Percentiles rank a stretch among this genome's conserved stretches.
phyloP scores from a whole-genome alignment of 2,329 filamentous ascomycete genomes.

The Arthroderma sp. region DNA sequence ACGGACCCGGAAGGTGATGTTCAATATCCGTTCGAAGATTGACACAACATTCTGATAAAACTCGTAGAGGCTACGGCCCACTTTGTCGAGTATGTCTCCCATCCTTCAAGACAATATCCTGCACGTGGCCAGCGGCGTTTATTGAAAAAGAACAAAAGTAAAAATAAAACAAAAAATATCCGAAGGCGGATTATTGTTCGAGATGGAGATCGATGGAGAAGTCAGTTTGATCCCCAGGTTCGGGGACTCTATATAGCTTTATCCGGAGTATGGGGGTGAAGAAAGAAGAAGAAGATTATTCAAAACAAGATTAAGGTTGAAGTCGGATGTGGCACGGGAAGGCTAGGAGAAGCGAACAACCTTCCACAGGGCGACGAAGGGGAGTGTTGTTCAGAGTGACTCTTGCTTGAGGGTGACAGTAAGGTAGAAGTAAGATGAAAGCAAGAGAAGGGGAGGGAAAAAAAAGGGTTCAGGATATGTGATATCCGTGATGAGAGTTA shows the following conservation, averaged over 20 bases:
- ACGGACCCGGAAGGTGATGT: conserved; percentile 14
- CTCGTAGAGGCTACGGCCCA: conserved; percentile 28
- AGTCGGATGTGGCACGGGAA: too few relatives aligned
- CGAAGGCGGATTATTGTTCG: background rate
- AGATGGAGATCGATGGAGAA: background rate
- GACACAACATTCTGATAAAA: conserved; percentile 28
- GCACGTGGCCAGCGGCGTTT: background rate
- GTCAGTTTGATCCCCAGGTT: background rate
- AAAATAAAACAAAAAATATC: background rate
- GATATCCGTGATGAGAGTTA: background rate
- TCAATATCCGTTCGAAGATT: conserved; percentile 27
- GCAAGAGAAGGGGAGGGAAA: background rate
- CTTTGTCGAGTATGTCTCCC: conserved; percentile 21
- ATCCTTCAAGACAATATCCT: conserved; percentile 1
- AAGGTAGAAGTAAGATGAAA: too few relatives aligned
- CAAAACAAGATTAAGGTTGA: too few relatives aligned
- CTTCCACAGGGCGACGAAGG: too few relatives aligned
- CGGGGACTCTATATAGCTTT: too few relatives aligned
- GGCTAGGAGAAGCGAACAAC: too few relatives aligned
- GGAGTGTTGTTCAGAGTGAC: too few relatives aligned
- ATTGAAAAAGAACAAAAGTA: background rate
- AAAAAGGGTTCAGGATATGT: background rate
- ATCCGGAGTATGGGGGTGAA: too few relatives aligned
- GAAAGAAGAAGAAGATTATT: too few relatives aligned
- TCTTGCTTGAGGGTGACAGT: too few relatives aligned